Base-by-base conservation (phyloP, 2,329 filamentous ascomycete genomes). In the Claviceps pazoutovae region DNA sequence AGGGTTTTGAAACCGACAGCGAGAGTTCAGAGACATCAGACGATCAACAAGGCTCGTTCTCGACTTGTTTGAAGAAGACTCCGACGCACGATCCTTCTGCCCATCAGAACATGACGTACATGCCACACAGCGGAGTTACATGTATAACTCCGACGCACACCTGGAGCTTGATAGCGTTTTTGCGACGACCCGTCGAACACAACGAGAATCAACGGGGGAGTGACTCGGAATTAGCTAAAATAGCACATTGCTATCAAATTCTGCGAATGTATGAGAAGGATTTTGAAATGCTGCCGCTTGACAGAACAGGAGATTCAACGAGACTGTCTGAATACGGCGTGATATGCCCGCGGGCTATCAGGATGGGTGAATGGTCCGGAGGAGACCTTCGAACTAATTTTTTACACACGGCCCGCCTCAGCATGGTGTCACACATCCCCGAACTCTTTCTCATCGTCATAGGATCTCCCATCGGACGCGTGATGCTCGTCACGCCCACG, bases 381-480 rank as follows among this genome's bases (percentile, higher is more conserved):
- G 55, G 55, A 16, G 52, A 46, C 5, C 49, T 61, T 14, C 54
- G 56, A 14, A 53, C 55, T 0, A 58, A 61, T 38, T 69, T 70
- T 48, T 57, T 64, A 34, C 62, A 60, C 11, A 71, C 62, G 50
- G 70, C 60, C 51, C 61, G 56, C 45, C 56, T 87, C 21, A 83
- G 76, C 65, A 80, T 86, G 72, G 66, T 80, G 39, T 68, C 74
- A 0, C 74, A 82, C 49, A 79, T 90, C 1, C 83, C 83, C 0
- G 81, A 86, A 58, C 70, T 93, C 1, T 82, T 74, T 16, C 69
- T 89, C 14, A 76, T 89, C 8, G 70, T 87, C 3, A 68, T 83
- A 1, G 87, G 76, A 1, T 83, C 81, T 11, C 75, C 81, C n/a
- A 76, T 75, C 47, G 86, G 86, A 1, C 74, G 80, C 8, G 84